Evolutionary conservation across 257 asterid genomes (phyloP), one percentile per base, ranked within the genome.

Genomic region (Solanum sejunctum): DNA sequence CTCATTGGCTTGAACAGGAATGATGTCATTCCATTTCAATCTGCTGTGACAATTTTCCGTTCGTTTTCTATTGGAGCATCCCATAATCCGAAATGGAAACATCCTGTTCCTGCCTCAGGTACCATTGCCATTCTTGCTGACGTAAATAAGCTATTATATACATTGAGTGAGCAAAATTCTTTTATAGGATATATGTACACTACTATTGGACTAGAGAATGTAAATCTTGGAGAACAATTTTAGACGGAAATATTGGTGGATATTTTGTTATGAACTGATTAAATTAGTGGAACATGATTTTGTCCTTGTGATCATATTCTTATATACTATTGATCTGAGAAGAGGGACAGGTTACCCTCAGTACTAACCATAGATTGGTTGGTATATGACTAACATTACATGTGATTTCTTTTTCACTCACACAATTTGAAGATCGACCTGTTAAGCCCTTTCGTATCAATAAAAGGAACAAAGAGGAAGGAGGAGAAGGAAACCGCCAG

Each of bases 1-100:
- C 87, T 91, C 93, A 21, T 72, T 91, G 91, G 92, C 91, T 28
- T 93, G 92, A 94, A 83, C 83, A 80, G 36, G 85, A 64, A 64
- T 43, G 83, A 51, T 13, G 32, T 28, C 61, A 28, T 52, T 78
- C 83, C 41, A 54, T 78, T 28, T 36, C 61, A 13, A 70, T 55
- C 60, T 61, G 41, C 61, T 43, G 57, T 71, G 58, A 41, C 43
- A 66, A 49, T 66, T 55, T 55, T 43, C n/a, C 47, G n/a, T 26
- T 39, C 12, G 7, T 47, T 47, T 32, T 16, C 23, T 81, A 9
- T 51, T 61, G 60, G 57, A 71, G 85, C 20, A 56, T 64, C 66
- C 86, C 43, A 5, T 41, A 20, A 77, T 21, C 52, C 45, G 17
- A 77, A 52, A 52, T 52, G 64, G 49, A 28, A 28, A 52, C 64